These are phyloP conservation scores for Circinella minor DNA, from an alignment of 371 early-diverging fungal genomes.

Conservation along the genomic window DNA sequence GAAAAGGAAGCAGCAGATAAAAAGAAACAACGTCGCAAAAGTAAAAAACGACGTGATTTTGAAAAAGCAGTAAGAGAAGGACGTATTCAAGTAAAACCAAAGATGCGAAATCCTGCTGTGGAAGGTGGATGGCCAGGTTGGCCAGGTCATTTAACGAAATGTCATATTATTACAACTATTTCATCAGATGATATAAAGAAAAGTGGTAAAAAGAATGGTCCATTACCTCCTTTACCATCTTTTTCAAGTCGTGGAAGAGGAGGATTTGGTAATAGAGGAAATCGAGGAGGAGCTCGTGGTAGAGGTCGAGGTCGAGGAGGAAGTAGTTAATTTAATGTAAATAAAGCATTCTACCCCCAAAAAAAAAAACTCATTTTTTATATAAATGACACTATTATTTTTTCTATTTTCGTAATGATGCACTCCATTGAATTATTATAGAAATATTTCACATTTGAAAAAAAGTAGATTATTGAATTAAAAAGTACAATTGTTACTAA, in stretches of 20 bases:
- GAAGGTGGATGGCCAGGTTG: conserved; percentile 55
- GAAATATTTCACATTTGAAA: too few relatives aligned
- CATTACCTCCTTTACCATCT: neutral
- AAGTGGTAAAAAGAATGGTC: neutral
- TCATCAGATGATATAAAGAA: conserved; percentile 12
- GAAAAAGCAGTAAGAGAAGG: conserved; percentile 42
- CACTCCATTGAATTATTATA: too few relatives aligned
- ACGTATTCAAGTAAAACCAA: conserved; percentile 27
- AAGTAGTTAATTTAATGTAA: too few relatives aligned
- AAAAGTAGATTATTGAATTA: too few relatives aligned
- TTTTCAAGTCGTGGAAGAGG: conserved; percentile 7
- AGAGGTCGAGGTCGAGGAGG: neutral
- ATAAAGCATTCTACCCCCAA: too few relatives aligned
- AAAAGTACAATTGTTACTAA: too few relatives aligned
- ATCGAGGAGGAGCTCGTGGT: neutral
- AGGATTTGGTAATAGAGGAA: neutral
- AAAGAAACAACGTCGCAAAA: conserved; percentile 33
- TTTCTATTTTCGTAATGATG: too few relatives aligned
- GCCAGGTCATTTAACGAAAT: conserved; percentile 44
- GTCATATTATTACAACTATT: conserved; percentile 32
- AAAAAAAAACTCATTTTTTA: too few relatives aligned
- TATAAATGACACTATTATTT: too few relatives aligned
- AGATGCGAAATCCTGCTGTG: conserved; percentile 45
- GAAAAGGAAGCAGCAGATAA: too few relatives aligned
- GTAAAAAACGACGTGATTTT: conserved; percentile 51